Base-by-base conservation (phyloP, 768 basidiomycete species). In the Amanita rimosa region DNA sequence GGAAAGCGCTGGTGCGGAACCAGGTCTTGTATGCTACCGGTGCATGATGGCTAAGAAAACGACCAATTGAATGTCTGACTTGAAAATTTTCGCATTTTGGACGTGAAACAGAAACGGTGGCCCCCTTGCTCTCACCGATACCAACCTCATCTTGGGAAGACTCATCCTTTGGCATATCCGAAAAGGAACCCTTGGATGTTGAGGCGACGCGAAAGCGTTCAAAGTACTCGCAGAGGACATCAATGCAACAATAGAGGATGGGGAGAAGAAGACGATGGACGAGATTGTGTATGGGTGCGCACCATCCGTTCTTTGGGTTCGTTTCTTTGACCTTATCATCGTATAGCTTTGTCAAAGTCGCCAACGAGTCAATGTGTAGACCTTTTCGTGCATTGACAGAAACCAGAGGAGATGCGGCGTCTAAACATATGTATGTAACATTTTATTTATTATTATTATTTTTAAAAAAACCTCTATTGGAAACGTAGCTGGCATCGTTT, bases 311-410 rank as follows among this genome's bases (percentile, higher is more conserved):
- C 7, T 38, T 3, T 29, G 7, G 50, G 35, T 16, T n/a, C 48
- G 16, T 27, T 19, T 22, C 22, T 3, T 17, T 11, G 4, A 33
- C 19, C 14, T 16, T 17, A 16, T 31, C 0, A 24, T 24, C 22
- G n/a, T n/a, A 24, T 43, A 90, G 92, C 4, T 96, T 93, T 64
- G 85, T 97, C 67, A 90, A 93, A 59, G 92, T 95, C 7, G 94
- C 94, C 8, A 96, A 96, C 56, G 94, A 97, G 68, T 93, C 90
- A 0, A 97, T 97, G 93, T 86, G 83, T 54, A 70, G 94, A 41
- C 94, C 94, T 6, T 95, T 97, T 49, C 81, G 94, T 2, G 81
- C 90, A 1, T 63, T 95, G 54, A 96, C 93, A 0, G 93, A 96
- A 62, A 89, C 91, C 1, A 71, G 87, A 38, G 93, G 93, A 21